Conservation (phyloP, 1,139 yeast species). For the Diutina sp. region DNA sequence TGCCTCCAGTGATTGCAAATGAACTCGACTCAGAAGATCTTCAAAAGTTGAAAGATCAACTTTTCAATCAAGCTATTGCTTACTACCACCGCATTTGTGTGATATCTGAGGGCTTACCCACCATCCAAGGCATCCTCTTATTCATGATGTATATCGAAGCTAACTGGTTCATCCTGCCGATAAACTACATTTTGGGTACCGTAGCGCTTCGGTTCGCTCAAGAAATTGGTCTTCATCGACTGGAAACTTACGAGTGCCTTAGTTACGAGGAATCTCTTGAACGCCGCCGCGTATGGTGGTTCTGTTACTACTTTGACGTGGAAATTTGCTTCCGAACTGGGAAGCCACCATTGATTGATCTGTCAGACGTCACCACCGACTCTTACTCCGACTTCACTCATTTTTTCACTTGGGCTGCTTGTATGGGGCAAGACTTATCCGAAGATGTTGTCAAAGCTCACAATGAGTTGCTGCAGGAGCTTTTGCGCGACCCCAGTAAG, state of each 20-base stretch:
- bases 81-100: constrained; percentile 36
- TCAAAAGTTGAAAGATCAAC: constrained; percentile 12
- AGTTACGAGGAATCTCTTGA: constrained; percentile 21
- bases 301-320: constrained; percentile 40
- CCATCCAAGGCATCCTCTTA: constrained; percentile 36
- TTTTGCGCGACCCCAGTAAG: background rate
- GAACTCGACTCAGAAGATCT: constrained; percentile 4
- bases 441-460: background rate
- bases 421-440: background rate
- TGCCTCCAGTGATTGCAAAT: background rate
- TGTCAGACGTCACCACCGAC: constrained; percentile 24
- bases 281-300: constrained; percentile 42
- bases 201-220: constrained; percentile 49
- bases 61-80: constrained; percentile 25
- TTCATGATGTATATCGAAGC: constrained; percentile 33
- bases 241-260: constrained; percentile 32
- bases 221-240: constrained; percentile 54
- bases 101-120: constrained; percentile 35
- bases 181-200: constrained; percentile 30
- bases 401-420: background rate
- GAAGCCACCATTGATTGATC: constrained; percentile 44
- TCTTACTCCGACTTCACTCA: background rate
- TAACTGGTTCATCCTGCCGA: constrained; percentile 27
- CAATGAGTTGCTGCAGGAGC: background rate
- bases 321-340: constrained; percentile 45